Conservation (phyloP, 148 eudicot genomes). For the Fallopia convolvulus region DNA sequence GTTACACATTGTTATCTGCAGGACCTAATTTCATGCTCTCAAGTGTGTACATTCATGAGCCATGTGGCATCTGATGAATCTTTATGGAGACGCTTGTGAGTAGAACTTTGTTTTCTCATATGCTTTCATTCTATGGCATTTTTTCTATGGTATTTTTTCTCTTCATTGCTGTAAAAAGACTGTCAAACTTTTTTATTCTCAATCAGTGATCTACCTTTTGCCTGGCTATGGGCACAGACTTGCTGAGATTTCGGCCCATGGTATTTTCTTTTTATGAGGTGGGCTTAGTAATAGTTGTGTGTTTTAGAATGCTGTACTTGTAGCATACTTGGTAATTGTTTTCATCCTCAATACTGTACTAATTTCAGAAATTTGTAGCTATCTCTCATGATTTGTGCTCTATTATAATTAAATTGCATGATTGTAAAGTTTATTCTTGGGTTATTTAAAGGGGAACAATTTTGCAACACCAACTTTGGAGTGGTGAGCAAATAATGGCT, state of each 20-base stretch:
- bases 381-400: background rate
- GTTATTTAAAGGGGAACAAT: background rate
- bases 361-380: background rate
- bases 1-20: constrained; percentile 21
- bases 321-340: background rate
- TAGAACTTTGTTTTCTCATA: constrained; percentile 11
- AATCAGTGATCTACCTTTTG: constrained; percentile 3
- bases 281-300: background rate
- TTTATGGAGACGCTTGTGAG: constrained; percentile 97
- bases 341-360: background rate
- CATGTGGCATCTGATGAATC: constrained; percentile 73
- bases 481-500: background rate
- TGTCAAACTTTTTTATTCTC: background rate
- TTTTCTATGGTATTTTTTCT: background rate
- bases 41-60: constrained; percentile 75
- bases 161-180: background rate
- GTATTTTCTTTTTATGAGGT: background rate
- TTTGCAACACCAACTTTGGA: background rate
- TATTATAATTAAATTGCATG: background rate
- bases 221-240: background rate
- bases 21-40: constrained; percentile 84
- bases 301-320: background rate
- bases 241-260: background rate
- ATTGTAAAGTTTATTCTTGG: background rate
- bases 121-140: background rate